These are phyloP conservation scores for Neofusicoccum sp. DNA, from an alignment of 2,329 filamentous ascomycete genomes.

Conservation along the genomic window DNA sequence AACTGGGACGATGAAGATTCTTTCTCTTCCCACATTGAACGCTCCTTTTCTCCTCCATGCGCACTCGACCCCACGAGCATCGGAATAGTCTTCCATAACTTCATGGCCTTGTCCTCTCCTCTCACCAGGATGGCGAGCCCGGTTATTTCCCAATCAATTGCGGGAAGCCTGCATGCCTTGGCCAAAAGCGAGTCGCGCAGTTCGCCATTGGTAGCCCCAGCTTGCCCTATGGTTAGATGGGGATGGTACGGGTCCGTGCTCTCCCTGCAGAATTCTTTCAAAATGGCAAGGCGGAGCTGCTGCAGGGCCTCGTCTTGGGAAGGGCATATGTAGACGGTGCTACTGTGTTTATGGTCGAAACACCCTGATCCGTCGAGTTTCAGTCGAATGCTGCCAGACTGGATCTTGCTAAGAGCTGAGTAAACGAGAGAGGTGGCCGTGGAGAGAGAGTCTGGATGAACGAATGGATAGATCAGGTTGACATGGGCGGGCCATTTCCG, in stretches of 20 bases:
- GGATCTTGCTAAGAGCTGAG: constrained; percentile 29
- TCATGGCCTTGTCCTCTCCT: constrained; percentile 50
- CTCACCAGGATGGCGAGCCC: constrained; percentile 56
- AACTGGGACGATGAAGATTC: not conserved
- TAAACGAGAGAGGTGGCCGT: constrained; percentile 44
- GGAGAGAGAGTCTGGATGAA: constrained; percentile 48
- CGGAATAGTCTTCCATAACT: constrained; percentile 54
- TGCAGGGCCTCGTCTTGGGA: not conserved
- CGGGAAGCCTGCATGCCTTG: constrained; percentile 52
- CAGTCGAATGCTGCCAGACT: constrained; percentile 15
- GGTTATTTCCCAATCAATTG: constrained; percentile 49
- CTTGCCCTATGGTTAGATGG: constrained; percentile 64
- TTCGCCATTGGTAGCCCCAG: constrained; percentile 44
- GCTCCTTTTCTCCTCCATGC: not conserved
- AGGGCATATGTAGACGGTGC: constrained; percentile 41
- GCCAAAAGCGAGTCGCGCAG: constrained; percentile 53
- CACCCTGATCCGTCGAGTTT: constrained; percentile 43
- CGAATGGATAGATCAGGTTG: constrained; percentile 67
- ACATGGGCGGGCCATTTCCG: constrained; percentile 65
- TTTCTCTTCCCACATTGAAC: too few relatives aligned
- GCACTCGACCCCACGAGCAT: constrained; percentile 8
- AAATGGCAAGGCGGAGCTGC: constrained; percentile 28
- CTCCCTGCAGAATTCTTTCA: constrained; percentile 28
- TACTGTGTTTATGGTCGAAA: constrained; percentile 52
- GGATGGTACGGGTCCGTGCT: constrained; percentile 36